These are phyloP conservation scores for Pythium plurisporium DNA, from an alignment of 352 stramenopile genomes.

Conservation along the genomic window DNA sequence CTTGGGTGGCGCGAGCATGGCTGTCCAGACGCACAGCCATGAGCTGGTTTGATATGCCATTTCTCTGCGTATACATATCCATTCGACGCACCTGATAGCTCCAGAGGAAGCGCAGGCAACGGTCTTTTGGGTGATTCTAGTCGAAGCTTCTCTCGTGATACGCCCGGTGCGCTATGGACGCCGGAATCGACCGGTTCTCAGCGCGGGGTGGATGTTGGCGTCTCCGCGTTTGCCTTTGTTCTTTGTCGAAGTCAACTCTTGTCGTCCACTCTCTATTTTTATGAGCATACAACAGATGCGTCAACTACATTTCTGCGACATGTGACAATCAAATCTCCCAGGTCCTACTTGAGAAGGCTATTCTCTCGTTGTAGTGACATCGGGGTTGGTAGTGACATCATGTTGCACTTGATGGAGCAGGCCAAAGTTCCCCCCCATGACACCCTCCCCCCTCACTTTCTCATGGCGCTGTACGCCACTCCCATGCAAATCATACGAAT, in stretches of 20 bases:
- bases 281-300: not conserved
- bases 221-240: not conserved
- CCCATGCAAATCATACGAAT: too few relatives aligned
- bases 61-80: not conserved
- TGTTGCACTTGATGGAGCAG: conserved; percentile 19
- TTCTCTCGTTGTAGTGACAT: conserved; percentile 2
- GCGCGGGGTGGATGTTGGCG: not conserved
- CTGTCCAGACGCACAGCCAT: not conserved
- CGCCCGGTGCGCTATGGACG: too few relatives aligned
- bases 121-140: not conserved
- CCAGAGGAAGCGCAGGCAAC: not conserved
- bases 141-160: not conserved
- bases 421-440: too few relatives aligned
- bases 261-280: conserved; percentile 16
- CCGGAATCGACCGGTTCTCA: too few relatives aligned
- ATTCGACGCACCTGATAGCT: not conserved
- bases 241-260: conserved; percentile 2
- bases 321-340: conserved; percentile 4
- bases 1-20: conserved; percentile 28
- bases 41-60: conserved; percentile 3
- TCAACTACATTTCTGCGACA: conserved; percentile 4
- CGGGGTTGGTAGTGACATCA: conserved; percentile 12
- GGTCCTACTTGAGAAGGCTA: not conserved
- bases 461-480: too few relatives aligned
- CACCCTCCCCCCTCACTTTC: too few relatives aligned